Evolutionary conservation across 108 stramenopile species (phyloP).

Genomic region (Cyclotella kingstonii): DNA sequence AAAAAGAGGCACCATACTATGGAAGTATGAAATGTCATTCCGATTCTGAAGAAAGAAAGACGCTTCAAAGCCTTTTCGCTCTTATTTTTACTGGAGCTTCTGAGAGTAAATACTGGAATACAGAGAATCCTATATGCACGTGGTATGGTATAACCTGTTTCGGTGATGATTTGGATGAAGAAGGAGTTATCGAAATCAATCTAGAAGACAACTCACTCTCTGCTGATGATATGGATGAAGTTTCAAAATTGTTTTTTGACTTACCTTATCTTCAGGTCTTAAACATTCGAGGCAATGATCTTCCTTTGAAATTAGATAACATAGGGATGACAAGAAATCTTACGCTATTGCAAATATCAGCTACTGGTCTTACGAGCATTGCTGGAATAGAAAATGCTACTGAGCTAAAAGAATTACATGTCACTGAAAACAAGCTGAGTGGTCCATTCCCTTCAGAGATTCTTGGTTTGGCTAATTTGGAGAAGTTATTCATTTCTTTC

Average conservation of each 20-base stretch:
- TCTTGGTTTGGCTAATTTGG: slow-evolving; percentile 41
- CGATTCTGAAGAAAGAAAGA: slow-evolving; percentile 47
- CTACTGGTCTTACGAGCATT: slow-evolving; percentile 50
- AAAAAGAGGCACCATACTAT: slow-evolving; percentile 38
- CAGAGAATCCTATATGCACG: slow-evolving; percentile 51
- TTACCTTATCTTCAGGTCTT: slow-evolving; percentile 29
- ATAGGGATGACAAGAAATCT: slow-evolving; percentile 51
- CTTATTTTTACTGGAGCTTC: slow-evolving; percentile 35
- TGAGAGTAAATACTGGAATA: slow-evolving; percentile 26
- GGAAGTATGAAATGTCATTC: slow-evolving; percentile 55
- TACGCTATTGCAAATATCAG: slow-evolving; percentile 54
- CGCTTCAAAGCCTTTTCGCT: slow-evolving; percentile 48
- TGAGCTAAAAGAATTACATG: slow-evolving; percentile 52
- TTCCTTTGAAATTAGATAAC: slow-evolving; percentile 52
- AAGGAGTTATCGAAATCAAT: slow-evolving; percentile 36
- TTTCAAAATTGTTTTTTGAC: slow-evolving; percentile 34
- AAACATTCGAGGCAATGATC: slow-evolving; percentile 41
- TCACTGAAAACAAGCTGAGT: slow-evolving; percentile 60
- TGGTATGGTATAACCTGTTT: slow-evolving; percentile 66
- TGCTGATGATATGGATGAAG: slow-evolving; percentile 25
- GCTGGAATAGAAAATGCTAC: slow-evolving; percentile 49
- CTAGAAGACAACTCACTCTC: slow-evolving; percentile 48
- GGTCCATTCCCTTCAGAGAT: slow-evolving; percentile 58
- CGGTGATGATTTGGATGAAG: slow-evolving; percentile 32
- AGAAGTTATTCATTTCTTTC: slow-evolving; percentile 56